Conservation (phyloP, 371 early-diverging fungal species). For the Rhizopus delemar region DNA sequence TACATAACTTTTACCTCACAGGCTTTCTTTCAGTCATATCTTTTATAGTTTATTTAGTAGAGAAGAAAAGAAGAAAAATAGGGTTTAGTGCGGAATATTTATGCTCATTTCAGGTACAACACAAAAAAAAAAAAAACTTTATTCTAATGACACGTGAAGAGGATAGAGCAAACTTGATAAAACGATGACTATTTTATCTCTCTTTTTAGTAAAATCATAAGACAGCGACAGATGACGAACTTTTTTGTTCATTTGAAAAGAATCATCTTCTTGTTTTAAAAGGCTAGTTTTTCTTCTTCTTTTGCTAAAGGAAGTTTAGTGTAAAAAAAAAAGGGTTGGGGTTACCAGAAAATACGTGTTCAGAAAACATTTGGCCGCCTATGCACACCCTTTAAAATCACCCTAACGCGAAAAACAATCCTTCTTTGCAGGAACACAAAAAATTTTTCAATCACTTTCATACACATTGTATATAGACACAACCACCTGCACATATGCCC, state of each 20-base stretch:
- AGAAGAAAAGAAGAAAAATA: conserved; percentile 6
- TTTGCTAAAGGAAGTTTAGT: neutral
- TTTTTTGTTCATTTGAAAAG: no score
- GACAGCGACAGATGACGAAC: no score
- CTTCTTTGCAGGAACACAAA: no score
- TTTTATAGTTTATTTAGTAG: neutral
- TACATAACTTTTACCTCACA: conserved; percentile 16
- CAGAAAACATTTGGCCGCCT: neutral
- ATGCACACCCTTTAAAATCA: neutral
- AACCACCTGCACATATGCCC: no score
- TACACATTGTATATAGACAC: no score
- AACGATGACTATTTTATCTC: neutral
- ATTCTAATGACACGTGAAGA: neutral
- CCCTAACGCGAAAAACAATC: no score
- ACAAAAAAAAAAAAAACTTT: neutral
- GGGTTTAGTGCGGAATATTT: neutral
- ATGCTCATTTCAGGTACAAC: neutral
- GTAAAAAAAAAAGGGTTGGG: neutral
- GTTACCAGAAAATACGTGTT: conserved; percentile 1
- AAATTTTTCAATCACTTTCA: no score
- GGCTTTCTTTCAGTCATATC: conserved; percentile 27
- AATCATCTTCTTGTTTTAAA: no score
- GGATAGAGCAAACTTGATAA: neutral
- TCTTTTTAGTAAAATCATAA: neutral
- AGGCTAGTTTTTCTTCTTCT: no score